Conservation (phyloP, 225 moss, liverwort and hornwort species). For the Anthoceros angustus region DNA sequence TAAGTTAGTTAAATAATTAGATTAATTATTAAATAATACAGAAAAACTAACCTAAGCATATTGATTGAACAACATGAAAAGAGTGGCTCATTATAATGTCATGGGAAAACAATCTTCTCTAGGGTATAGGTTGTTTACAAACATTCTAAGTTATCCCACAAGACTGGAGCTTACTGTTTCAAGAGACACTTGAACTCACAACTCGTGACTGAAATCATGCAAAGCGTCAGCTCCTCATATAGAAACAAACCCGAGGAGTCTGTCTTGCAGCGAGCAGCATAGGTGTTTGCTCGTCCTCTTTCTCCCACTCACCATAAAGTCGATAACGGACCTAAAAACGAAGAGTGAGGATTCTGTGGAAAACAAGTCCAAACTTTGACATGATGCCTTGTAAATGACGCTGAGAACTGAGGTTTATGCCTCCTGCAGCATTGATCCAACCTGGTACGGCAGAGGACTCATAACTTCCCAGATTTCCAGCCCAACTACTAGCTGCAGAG, state of each 20-base stretch:
- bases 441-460: conserved; percentile 97
- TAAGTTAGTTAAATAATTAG: too few relatives aligned
- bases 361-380: background rate
- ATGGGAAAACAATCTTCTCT: too few relatives aligned
- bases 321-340: conserved; percentile 59
- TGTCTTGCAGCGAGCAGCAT: conserved; percentile 99
- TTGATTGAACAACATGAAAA: too few relatives aligned
- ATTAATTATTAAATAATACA: too few relatives aligned
- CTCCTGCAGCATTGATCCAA: conserved; percentile 11
- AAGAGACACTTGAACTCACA: too few relatives aligned
- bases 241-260: conserved; percentile 58
- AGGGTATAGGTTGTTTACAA: too few relatives aligned
- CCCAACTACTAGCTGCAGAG: conserved; percentile 81
- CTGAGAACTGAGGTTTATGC: background rate
- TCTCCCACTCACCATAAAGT: conserved; percentile 98
- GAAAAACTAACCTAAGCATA: too few relatives aligned
- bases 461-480: conserved; percentile 97
- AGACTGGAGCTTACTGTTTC: too few relatives aligned
- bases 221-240: background rate
- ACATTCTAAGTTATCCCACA: too few relatives aligned
- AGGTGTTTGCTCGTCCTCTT: conserved; percentile 86
- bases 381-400: background rate
- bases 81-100: too few relatives aligned
- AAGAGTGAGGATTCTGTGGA: background rate
- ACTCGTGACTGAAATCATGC: background rate